Evolutionary conservation across 768 basidiomycete species (phyloP).

Genomic region (Boletus speciosus): DNA sequence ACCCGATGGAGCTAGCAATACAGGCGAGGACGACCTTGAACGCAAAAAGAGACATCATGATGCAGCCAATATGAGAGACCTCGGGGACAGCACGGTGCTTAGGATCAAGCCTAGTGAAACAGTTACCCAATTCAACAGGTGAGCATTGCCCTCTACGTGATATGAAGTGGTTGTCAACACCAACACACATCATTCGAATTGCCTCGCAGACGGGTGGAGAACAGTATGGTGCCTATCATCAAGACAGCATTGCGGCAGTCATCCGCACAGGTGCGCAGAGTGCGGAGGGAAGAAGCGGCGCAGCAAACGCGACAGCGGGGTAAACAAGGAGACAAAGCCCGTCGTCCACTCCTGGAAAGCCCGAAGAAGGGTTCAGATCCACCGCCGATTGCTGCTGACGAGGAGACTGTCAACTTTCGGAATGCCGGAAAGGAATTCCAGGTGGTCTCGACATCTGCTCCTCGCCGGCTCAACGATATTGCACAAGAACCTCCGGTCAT

Average conservation of each 20-base stretch:
- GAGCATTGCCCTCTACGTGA: conserved; percentile 21
- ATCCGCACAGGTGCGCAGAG: conserved; percentile 46
- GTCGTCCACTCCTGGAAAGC: conserved; percentile 5
- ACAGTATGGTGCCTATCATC: conserved; percentile 62
- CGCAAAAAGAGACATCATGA: conserved; percentile 31
- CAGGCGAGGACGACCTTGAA: conserved; percentile 24
- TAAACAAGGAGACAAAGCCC: conserved; percentile 6
- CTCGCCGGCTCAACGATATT: conserved; percentile 68
- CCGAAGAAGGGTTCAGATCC: conserved; percentile 15
- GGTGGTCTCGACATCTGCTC: conserved; percentile 47
- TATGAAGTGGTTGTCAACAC: conserved; percentile 12
- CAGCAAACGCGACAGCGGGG: conserved; percentile 19
- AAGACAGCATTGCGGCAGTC: conserved; percentile 59
- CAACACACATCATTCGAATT: background rate
- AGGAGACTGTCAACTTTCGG: conserved; percentile 18
- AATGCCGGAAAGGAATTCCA: conserved; percentile 46
- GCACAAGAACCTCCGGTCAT: conserved; percentile 65
- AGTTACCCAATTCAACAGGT: conserved; percentile 75
- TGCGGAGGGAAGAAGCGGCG: conserved; percentile 31
- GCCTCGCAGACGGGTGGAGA: conserved; percentile 62
- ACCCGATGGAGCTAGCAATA: conserved; percentile 23
- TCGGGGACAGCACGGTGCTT: conserved; percentile 28
- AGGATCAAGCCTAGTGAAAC: conserved; percentile 66
- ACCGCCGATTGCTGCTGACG: conserved; percentile 10
- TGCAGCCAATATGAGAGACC: conserved; percentile 14